phyloP scores from a whole-genome alignment of 148 eudicot genomes.

The Camellia japonica region DNA sequence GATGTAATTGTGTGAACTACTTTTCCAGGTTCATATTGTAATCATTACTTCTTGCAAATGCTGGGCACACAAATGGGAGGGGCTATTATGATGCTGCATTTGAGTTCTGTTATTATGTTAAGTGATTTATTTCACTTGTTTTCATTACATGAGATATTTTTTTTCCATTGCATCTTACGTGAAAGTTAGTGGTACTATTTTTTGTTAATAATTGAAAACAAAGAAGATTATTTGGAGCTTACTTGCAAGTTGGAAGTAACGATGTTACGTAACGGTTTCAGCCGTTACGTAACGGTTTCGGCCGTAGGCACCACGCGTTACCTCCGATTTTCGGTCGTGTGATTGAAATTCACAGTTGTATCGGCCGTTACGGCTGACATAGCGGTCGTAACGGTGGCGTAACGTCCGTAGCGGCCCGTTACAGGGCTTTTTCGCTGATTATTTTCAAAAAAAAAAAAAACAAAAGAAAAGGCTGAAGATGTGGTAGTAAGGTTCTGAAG shows the following conservation, averaged over 20 bases:
- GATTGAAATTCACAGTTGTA: too few relatives aligned
- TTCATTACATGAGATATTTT: neutral
- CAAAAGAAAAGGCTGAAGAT: too few relatives aligned
- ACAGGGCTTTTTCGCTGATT: too few relatives aligned
- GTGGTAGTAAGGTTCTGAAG: too few relatives aligned
- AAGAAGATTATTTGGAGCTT: neutral
- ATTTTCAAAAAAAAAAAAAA: too few relatives aligned
- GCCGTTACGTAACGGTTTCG: too few relatives aligned
- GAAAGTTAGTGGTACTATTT: neutral
- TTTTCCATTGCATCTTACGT: neutral
- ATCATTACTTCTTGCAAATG: slow-evolving; percentile 78
- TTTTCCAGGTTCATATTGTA: slow-evolving; percentile 75
- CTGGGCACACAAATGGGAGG: slow-evolving; percentile 74
- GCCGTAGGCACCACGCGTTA: too few relatives aligned
- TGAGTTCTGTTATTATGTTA: slow-evolving; percentile 23
- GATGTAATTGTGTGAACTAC: neutral
- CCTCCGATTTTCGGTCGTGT: too few relatives aligned
- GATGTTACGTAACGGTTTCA: neutral
- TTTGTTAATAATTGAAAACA: neutral
- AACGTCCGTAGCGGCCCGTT: too few relatives aligned
- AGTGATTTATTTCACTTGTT: neutral
- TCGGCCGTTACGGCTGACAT: too few relatives aligned
- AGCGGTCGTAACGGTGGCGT: too few relatives aligned
- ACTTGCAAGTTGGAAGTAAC: neutral
- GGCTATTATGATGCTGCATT: slow-evolving; percentile 78